Evolutionary conservation across 768 basidiomycete species (phyloP).

Genomic region (Pleurotus platypus): DNA sequence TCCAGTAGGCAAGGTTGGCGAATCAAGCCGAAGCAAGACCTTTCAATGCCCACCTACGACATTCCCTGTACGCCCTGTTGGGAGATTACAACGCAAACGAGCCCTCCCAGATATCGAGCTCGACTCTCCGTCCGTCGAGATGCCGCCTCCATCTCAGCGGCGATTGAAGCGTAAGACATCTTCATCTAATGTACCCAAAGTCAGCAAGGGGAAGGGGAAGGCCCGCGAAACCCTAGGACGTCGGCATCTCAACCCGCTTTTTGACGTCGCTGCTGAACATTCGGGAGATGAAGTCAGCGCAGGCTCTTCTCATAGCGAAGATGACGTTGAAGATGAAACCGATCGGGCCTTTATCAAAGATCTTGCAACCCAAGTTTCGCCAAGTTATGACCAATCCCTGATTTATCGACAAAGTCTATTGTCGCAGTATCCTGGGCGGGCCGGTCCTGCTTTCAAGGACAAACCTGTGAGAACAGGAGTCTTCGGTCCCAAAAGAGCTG

Average conservation of each 20-base stretch:
- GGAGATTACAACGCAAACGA: slow-evolving; percentile 24
- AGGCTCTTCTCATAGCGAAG: slow-evolving; percentile 53
- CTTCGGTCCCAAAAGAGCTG: slow-evolving; percentile 36
- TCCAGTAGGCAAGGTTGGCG: too few species aligned
- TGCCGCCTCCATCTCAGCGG: slow-evolving; percentile 30
- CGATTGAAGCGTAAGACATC: slow-evolving; percentile 35
- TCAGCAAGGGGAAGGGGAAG: slow-evolving; percentile 11
- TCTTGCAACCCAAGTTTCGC: slow-evolving; percentile 62
- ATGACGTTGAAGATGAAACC: slow-evolving; percentile 59
- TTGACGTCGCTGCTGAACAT: slow-evolving; percentile 71
- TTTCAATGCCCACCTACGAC: slow-evolving; percentile 32
- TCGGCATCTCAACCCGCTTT: slow-evolving; percentile 31
- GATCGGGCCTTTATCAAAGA: slow-evolving; percentile 67
- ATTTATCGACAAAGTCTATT: slow-evolving; percentile 70
- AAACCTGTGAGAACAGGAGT: slow-evolving; percentile 43
- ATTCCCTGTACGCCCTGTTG: slow-evolving; percentile 41
- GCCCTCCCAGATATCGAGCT: slow-evolving; percentile 10
- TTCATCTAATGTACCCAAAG: slow-evolving; percentile 14
- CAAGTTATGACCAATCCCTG: slow-evolving; percentile 70
- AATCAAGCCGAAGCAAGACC: too few species aligned
- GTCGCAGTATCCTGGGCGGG: slow-evolving; percentile 55
- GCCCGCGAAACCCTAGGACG: slow-evolving; percentile 11
- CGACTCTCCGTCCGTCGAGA: slow-evolving; percentile 27
- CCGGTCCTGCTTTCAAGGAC: slow-evolving; percentile 49
- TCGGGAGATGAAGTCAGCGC: slow-evolving; percentile 78